Base-by-base conservation (phyloP, 2,329 filamentous ascomycete genomes). In the Grosmannia serpens region DNA sequence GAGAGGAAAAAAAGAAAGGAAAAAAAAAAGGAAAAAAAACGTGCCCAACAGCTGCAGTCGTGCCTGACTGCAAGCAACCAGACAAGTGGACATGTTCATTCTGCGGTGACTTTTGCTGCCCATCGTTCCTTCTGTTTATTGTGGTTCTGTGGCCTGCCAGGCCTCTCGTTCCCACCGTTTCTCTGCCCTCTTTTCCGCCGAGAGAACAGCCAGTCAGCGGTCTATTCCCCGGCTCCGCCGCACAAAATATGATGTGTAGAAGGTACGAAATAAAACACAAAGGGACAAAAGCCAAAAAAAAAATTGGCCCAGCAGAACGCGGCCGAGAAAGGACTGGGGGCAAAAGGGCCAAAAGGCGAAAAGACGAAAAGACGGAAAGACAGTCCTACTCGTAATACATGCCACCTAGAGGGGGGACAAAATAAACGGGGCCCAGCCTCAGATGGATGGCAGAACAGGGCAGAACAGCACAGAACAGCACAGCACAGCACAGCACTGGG, bases 21-120 rank as follows among this genome's bases (percentile, higher is more conserved):
- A 29, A 13, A 44, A 44, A 27, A 3, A 31, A 24, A 10, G 2
- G 13, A 15, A 26, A 15, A 53, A 20, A 4, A 17, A 38, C 68
- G 69, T 69, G 71, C 73, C 72, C 69, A 70, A 73, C 70, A 69
- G 67, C 69, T 75, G 74, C 74, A 75, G 69, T 71, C 73, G 71
- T 76, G 74, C 74, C 74, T 74, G 72, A 76, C 72, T 46, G n/a
- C 41, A 46, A 24, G 41, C 41, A 46, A n/a, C 41, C n/a, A 6
- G 41, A 17, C 20, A n/a, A 26, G 15, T 35, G 51, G 9, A 33
- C 29, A 13, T 53, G 51, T 13, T 15, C 17, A 13, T 2, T 29
- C 11, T 33, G 10, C 52, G 26, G 31, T 38, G 24, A 22, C 49
- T 27, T 27, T 33, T 53, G n/a, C 49, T 24, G 31, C 47, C 29